Conservation (phyloP, 768 basidiomycete species). For the Panaeolus papilionaceus region DNA sequence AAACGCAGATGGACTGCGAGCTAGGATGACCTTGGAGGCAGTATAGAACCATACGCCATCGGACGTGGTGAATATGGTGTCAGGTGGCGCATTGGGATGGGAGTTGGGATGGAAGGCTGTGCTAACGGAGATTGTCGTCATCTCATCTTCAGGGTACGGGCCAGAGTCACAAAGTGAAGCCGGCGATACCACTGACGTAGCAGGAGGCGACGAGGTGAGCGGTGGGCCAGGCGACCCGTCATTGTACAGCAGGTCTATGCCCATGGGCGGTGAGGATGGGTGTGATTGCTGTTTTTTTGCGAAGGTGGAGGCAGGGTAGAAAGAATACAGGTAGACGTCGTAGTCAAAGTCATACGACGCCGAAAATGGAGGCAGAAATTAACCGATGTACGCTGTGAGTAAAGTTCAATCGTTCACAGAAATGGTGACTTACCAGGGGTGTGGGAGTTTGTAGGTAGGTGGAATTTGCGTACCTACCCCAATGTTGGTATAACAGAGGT, state of each 20-base stretch:
- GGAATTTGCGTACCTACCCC: neutral
- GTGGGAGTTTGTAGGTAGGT: neutral
- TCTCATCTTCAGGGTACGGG: neutral
- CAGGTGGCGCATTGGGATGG: slow-evolving; percentile 17
- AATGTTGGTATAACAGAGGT: neutral
- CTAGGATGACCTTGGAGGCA: slow-evolving; percentile 48
- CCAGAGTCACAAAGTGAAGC: neutral
- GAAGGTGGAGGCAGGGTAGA: neutral
- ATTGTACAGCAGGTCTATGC: neutral
- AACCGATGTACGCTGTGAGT: too few species aligned
- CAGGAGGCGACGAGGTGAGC: neutral
- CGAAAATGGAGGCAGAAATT: too few species aligned
- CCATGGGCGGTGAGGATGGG: neutral
- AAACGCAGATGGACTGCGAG: slow-evolving; percentile 48
- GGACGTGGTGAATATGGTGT: slow-evolving; percentile 53
- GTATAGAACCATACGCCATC: slow-evolving; percentile 72
- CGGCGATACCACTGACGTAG: neutral
- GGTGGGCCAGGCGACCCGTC: neutral
- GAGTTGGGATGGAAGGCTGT: slow-evolving; percentile 35
- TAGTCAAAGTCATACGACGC: too few species aligned
- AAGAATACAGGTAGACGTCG: too few species aligned
- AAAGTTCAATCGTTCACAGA: too few species aligned
- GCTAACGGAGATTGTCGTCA: slow-evolving; percentile 29
- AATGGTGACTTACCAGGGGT: neutral
- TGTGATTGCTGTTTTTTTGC: neutral